A percentile compares a stretch with the other conserved stretches of the same genome.
Conservation (phyloP, 2,329 filamentous ascomycete genomes). For the Epicoccum nigrum region DNA sequence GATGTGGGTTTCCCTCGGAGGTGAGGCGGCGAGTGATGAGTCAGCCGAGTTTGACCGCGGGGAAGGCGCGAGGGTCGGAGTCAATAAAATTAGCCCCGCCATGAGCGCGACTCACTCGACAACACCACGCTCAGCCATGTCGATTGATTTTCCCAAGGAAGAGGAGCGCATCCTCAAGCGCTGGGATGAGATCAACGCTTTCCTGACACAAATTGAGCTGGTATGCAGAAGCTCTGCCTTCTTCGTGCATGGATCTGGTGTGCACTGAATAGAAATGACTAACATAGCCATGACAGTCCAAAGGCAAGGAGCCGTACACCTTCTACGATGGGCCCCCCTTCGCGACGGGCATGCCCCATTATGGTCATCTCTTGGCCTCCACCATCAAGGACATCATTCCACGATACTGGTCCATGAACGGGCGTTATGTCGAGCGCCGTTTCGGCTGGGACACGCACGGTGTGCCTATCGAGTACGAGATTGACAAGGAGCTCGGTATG, state of each 20-base stretch:
- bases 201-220: constrained; percentile 84
- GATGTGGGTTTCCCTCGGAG: neutral
- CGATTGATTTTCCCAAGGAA: constrained; percentile 90
- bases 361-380: constrained; percentile 81
- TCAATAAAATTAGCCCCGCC: constrained; percentile 34
- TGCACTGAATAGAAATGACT: constrained; percentile 1
- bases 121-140: constrained; percentile 61
- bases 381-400: constrained; percentile 98
- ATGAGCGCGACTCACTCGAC: constrained; percentile 20
- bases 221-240: constrained; percentile 25
- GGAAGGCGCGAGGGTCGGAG: constrained; percentile 18
- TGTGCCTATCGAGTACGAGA: constrained; percentile 94
- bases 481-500: constrained; percentile 93
- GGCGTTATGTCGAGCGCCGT: constrained; percentile 85
- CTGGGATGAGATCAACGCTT: constrained; percentile 93
- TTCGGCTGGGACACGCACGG: constrained; percentile 98
- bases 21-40: constrained; percentile 12
- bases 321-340: constrained; percentile 80
- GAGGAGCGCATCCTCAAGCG: constrained; percentile 83
- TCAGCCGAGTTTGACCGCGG: constrained; percentile 13
- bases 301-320: constrained; percentile 82
- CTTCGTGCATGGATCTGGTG: neutral
- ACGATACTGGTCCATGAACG: constrained; percentile 97
- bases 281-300: constrained; percentile 56
- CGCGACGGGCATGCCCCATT: constrained; percentile 66